These are phyloP conservation scores for Aegilops tauschii DNA, from an alignment of 176 grass and related monocot species.

Conservation along the genomic window DNA sequence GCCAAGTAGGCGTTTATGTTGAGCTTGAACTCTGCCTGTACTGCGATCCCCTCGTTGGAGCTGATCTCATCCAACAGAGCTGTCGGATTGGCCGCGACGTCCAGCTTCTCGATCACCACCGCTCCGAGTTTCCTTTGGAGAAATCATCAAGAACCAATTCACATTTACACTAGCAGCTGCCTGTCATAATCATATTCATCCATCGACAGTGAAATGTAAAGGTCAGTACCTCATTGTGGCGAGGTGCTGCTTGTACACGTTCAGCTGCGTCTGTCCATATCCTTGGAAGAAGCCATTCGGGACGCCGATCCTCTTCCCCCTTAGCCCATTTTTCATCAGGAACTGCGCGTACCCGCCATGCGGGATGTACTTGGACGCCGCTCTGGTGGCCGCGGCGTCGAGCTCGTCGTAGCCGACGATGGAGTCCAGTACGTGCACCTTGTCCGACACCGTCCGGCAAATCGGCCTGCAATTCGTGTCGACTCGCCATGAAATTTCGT, in stretches of 20 bases:
- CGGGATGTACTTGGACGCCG: slow-evolving; percentile 51
- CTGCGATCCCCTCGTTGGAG: not conserved
- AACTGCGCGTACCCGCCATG: slow-evolving; percentile 45
- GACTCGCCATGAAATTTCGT: no score
- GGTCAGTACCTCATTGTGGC: slow-evolving; percentile 28
- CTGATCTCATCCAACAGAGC: not conserved
- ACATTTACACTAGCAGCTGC: no score
- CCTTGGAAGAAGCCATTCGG: not conserved
- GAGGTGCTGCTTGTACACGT: slow-evolving; percentile 32
- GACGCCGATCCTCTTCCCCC: slow-evolving; percentile 48
- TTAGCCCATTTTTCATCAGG: slow-evolving; percentile 46
- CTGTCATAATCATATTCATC: no score
- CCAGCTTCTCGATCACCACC: slow-evolving; percentile 39
- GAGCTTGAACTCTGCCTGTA: slow-evolving; percentile 56
- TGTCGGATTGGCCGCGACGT: slow-evolving; percentile 23
- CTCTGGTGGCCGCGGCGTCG: slow-evolving; percentile 34
- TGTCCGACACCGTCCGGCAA: slow-evolving; percentile 36
- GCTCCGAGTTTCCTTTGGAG: slow-evolving; percentile 28
- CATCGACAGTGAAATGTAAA: no score
- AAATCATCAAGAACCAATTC: no score
- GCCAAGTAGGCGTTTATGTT: slow-evolving; percentile 46
- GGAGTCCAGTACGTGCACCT: slow-evolving; percentile 20
- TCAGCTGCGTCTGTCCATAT: not conserved
- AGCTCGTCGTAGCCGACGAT: slow-evolving; percentile 49
- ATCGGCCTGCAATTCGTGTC: slow-evolving; percentile 28